A percentile compares a stretch with the other conserved stretches of the same genome.
Evolutionary conservation across 1,284 basidiomycete species (phyloP).

Genomic region (Naganishia sp.): DNA sequence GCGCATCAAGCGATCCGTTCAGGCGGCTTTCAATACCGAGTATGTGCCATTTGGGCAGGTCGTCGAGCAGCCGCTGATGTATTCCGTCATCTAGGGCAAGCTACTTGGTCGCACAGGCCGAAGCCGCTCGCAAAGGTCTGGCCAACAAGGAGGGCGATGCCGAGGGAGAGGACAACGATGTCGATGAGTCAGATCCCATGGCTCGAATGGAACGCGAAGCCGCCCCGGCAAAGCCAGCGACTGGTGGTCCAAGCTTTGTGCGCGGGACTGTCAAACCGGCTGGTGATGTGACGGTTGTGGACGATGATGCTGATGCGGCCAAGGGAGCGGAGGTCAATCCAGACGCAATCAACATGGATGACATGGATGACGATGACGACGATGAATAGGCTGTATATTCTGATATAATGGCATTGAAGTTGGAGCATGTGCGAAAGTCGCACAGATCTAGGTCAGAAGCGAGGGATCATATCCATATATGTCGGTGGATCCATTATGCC

Average conservation of each 20-base stretch:
- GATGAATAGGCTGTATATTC: conserved; percentile 14
- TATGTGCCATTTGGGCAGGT: conserved; percentile 50
- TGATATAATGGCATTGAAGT: neutral
- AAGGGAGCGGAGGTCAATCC: conserved; percentile 45
- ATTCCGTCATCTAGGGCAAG: conserved; percentile 51
- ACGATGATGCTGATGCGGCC: conserved; percentile 38
- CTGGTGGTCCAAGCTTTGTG: conserved; percentile 64
- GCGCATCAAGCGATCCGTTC: conserved; percentile 95
- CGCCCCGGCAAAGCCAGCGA: conserved; percentile 61
- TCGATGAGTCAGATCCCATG: conserved; percentile 60
- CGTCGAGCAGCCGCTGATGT: conserved; percentile 37
- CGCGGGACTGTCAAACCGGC: conserved; percentile 57
- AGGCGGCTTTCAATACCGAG: conserved; percentile 98
- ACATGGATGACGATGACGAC: conserved; percentile 41
- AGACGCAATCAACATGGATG: conserved; percentile 52
- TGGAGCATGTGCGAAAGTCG: neutral
- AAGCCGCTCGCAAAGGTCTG: conserved; percentile 64
- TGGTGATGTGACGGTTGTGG: conserved; percentile 39
- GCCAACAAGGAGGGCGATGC: conserved; percentile 42
- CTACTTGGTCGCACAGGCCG: conserved; percentile 80
- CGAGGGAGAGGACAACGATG: conserved; percentile 48
- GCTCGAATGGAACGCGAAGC: conserved; percentile 60
- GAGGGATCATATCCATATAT: neutral
- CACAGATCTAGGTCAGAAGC: no score
- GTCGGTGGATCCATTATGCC: no score